These are phyloP conservation scores for Biscutella laevigata DNA, from an alignment of 441 rosid species.

Conservation along the genomic window DNA sequence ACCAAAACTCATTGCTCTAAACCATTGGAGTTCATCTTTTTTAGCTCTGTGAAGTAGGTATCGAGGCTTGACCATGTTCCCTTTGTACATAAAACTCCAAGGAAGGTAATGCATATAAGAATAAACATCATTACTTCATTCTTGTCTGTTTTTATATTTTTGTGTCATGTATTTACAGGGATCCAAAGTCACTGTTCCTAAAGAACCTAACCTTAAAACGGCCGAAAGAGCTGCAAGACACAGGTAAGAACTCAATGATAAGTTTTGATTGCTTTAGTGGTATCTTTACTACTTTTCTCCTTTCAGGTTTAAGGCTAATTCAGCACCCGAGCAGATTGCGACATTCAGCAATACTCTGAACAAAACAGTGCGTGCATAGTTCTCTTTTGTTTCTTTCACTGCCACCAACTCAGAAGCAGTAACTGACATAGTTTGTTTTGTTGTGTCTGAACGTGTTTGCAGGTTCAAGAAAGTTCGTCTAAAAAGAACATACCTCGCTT, in stretches of 20 bases:
- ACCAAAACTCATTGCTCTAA: background rate
- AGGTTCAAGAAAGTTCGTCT: constrained; percentile 45
- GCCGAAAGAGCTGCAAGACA: constrained; percentile 55
- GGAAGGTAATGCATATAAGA: constrained; percentile 31
- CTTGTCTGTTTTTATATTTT: background rate
- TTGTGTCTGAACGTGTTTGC: too few relatives aligned
- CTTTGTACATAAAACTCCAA: constrained; percentile 51
- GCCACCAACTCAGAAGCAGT: background rate
- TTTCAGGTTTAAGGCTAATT: constrained; percentile 45
- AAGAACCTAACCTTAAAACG: constrained; percentile 65
- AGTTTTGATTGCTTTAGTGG: background rate
- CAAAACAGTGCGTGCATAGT: constrained; percentile 26
- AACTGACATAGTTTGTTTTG: background rate
- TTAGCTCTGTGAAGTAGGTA: constrained; percentile 34
- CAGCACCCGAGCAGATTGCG: constrained; percentile 30
- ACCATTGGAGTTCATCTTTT: background rate
- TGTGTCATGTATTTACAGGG: constrained; percentile 33
- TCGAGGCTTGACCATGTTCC: constrained; percentile 45
- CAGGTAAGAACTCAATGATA: constrained; percentile 29
- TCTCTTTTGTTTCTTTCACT: constrained; percentile 6
- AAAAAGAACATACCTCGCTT: constrained; percentile 29
- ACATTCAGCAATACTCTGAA: constrained; percentile 33
- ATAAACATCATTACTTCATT: background rate
- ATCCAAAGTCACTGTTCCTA: constrained; percentile 64
- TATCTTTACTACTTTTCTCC: constrained; percentile 1